These are phyloP conservation scores for Helotiales sp. DNA, from an alignment of 2,329 filamentous ascomycete genomes.

Conservation along the genomic window DNA sequence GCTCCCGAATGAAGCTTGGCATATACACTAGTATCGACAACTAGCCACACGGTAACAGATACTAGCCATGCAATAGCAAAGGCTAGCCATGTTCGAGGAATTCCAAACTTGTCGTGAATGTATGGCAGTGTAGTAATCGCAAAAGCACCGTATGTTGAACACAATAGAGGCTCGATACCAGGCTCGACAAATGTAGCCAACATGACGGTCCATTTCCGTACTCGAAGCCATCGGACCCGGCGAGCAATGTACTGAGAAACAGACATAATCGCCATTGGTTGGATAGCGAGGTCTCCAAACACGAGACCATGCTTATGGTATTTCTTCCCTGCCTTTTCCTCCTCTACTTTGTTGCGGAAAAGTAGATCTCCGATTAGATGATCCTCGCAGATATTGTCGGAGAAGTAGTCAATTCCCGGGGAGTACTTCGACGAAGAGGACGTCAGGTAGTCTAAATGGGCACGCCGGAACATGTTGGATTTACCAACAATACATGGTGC, in stretches of 20 bases:
- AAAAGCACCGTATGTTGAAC: slow-evolving; percentile 77
- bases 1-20: slow-evolving; percentile 70
- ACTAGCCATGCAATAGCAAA: slow-evolving; percentile 66
- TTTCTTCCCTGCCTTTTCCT: slow-evolving; percentile 40
- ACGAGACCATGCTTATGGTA: slow-evolving; percentile 81
- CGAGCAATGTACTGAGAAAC: slow-evolving; percentile 76
- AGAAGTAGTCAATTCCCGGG: slow-evolving; percentile 88
- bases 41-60: slow-evolving; percentile 70
- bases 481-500: slow-evolving; percentile 96
- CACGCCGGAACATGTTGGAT: slow-evolving; percentile 96
- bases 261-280: slow-evolving; percentile 83
- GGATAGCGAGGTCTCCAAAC: slow-evolving; percentile 83
- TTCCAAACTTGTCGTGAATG: slow-evolving; percentile 51
- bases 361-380: slow-evolving; percentile 91
- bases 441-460: slow-evolving; percentile 78
- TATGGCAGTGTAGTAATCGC: slow-evolving; percentile 72
- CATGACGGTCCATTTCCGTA: slow-evolving; percentile 90
- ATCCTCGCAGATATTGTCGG: slow-evolving; percentile 95
- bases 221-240: slow-evolving; percentile 85
- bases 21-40: slow-evolving; percentile 73
- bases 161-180: slow-evolving; percentile 85
- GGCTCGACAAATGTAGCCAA: slow-evolving; percentile 90
- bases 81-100: slow-evolving; percentile 66
- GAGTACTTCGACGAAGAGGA: slow-evolving; percentile 42
- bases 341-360: slow-evolving; percentile 69